Percentiles rank a stretch among this genome's conserved stretches.
These are phyloP conservation scores for Starmera quercuum DNA, from an alignment of 805 yeast genomes.

Conservation along the genomic window DNA sequence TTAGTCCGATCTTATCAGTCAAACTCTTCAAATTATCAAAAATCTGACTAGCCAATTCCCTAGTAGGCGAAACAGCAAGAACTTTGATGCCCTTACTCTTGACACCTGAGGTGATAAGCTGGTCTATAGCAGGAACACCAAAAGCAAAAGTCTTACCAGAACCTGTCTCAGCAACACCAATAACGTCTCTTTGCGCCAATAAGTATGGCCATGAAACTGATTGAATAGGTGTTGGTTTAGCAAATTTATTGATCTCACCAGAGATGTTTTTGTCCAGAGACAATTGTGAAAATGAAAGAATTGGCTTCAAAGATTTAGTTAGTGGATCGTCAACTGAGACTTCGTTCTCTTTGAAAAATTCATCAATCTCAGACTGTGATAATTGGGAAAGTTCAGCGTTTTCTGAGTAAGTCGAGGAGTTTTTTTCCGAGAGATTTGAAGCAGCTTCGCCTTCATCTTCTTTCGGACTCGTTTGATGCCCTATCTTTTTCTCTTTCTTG, in stretches of 20 bases:
- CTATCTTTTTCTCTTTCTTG: slow-evolving; percentile 24
- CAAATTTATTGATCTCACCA: slow-evolving; percentile 60
- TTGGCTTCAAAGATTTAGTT: slow-evolving; percentile 51
- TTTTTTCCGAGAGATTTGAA: slow-evolving; percentile 1
- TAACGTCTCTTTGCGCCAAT: slow-evolving; percentile 70
- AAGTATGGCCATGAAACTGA: slow-evolving; percentile 92
- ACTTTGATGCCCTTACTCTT: slow-evolving; percentile 51
- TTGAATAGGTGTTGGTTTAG: slow-evolving; percentile 94
- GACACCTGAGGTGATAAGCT: slow-evolving; percentile 32
- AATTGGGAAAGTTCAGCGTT: slow-evolving; percentile 30
- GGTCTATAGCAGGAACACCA: slow-evolving; percentile 92
- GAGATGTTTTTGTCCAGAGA: slow-evolving; percentile 48
- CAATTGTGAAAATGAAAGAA: slow-evolving; percentile 59
- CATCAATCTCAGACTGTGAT: slow-evolving; percentile 49
- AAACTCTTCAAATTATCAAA: slow-evolving; percentile 70
- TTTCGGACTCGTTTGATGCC: slow-evolving; percentile 26
- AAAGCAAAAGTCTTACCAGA: slow-evolving; percentile 97
- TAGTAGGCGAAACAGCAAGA: slow-evolving; percentile 88
- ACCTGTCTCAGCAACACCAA: slow-evolving; percentile 98
- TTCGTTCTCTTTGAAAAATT: slow-evolving; percentile 62
- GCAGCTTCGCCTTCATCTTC: slow-evolving; percentile 9
- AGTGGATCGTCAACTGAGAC: slow-evolving; percentile 70
- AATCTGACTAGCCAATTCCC: slow-evolving; percentile 94
- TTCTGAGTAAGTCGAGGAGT: slow-evolving; percentile 25
- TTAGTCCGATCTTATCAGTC: slow-evolving; percentile 51